Base-by-base conservation (phyloP, 2,329 filamentous ascomycete genomes). In the Clonostachys solani region DNA sequence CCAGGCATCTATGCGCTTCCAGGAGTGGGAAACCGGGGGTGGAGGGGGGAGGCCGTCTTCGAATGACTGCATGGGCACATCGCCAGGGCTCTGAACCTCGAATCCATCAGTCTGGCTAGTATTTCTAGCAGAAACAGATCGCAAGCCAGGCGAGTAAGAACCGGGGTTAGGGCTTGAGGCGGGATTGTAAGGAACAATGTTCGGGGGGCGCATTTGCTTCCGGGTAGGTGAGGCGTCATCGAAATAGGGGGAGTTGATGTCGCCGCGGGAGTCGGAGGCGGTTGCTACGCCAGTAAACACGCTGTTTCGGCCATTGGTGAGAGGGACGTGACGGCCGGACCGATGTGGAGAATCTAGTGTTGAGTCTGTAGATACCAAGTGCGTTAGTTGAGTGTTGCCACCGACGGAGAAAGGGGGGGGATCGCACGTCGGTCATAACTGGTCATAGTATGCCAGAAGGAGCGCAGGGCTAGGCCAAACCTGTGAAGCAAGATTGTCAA, bases 21-120 rank as follows among this genome's bases (percentile, higher is more conserved):
- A 99, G 13, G 92, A 95, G 70, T 96, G 92, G 43, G 75, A 67
- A 37, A 95, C 84, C 7, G 94, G 91, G 3, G 94, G 94, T 8
- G 94, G 83, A 4, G 94, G 94, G 3, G 94, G 92, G 19, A 90
- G 79, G 47, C 94, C 94, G 56, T 96, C 92, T 60, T 87, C 84
- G 71, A 99, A 99, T 52, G 87, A 87, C 70, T 96, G 94, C 89
- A 99, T 94, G 56, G 87, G 92, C 52, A 99, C 96, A 66, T 96
- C 92, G 54, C 89, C 88, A 6, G 82, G 71, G 71, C 73, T 83
- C 55, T 84, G 80, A 49, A 83, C 83, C 62, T 94, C 88, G 57
- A 87, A 84, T 43, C 81, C 80, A 49, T 84, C 80, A 49, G 73
- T 73, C 54, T 83, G 81, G 51, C 77, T 83, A 35, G 81, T 76